Conservation (phyloP, 768 basidiomycete genomes). For the Mycena pura region DNA sequence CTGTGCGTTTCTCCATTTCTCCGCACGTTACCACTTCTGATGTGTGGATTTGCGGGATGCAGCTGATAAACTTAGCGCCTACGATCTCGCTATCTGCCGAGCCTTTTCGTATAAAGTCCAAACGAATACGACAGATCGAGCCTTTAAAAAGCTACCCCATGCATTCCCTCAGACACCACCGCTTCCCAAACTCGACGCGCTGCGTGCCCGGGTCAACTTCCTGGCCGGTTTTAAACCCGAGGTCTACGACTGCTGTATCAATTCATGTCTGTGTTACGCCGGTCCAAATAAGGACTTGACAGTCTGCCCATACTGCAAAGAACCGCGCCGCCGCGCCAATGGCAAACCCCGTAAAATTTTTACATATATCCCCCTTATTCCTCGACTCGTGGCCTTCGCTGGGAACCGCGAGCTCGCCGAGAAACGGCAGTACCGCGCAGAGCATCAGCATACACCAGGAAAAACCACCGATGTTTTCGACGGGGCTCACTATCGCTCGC, state of each 20-base stretch:
- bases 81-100: conserved; percentile 29
- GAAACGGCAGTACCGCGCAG: neutral
- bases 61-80: conserved; percentile 26
- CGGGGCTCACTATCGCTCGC: neutral
- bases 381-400: conserved; percentile 25
- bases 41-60: neutral
- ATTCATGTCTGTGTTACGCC: conserved; percentile 33
- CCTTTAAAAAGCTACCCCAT: conserved; percentile 13
- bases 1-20: neutral
- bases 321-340: neutral
- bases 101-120: conserved; percentile 29
- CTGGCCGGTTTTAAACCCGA: conserved; percentile 39
- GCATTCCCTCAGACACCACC: conserved; percentile 26
- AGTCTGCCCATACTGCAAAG: conserved; percentile 40
- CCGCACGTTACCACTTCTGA: neutral
- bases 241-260: conserved; percentile 19
- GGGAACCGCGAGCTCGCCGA: neutral
- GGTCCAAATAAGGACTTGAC: conserved; percentile 31
- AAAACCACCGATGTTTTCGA: neutral
- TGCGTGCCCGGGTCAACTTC: conserved; percentile 23
- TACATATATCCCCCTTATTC: conserved; percentile 42
- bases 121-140: conserved; percentile 25
- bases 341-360: conserved; percentile 36
- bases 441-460: neutral
- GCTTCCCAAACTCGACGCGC: conserved; percentile 17